Evolutionary conservation across 2,329 filamentous ascomycete genomes (phyloP), one percentile per base, ranked within the genome.

Genomic region (Aspergillus tamarii): DNA sequence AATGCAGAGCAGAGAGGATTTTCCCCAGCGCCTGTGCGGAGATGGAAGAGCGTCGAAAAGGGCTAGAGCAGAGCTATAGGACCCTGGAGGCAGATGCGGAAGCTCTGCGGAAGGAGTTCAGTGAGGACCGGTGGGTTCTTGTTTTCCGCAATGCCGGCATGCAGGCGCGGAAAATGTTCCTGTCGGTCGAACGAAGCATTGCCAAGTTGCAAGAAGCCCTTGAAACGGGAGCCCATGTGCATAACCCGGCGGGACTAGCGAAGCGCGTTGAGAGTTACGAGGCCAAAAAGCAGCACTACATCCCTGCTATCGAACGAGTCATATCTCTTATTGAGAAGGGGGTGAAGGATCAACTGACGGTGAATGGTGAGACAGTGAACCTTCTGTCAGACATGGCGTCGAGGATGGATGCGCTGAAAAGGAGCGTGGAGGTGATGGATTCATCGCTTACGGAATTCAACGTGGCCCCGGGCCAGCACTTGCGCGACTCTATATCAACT

Each of bases 101-200:
- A 73, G 91, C 91, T 1, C 79, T 99, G 54, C 87, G 94, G 67
- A 91, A 93, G 75, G 95, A 99, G 76, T 83, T 99, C 4, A 93
- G 93, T 32, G 95, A 99, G 76, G 95, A 99, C 74, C 89, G 93
- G 62, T 99, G 95, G 95, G 89, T 99, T 50, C 85, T 96, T 59
- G 94, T 98, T 41, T 99, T 99, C 81, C 88, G 94, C 62, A 94
- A 95, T 68, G 95, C 95, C 19, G 94, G 93, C 16, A 87, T 91
- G 62, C 93, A 97, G 78, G 94, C 95, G 5, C 88, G 95, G 70
- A 97, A 97, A 81, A 97, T 99, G 93, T 94, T 93, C 74, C 93
- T 97, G 70, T 97, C 94, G 4, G 92, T 98, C 26, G 92, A 96
- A 74, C 87, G 94, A 67, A 97, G 93, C 74, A 88, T 96, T 63